phyloP scores from a whole-genome alignment of 2,329 filamentous ascomycete genomes.

The Xylaria sp. region DNA sequence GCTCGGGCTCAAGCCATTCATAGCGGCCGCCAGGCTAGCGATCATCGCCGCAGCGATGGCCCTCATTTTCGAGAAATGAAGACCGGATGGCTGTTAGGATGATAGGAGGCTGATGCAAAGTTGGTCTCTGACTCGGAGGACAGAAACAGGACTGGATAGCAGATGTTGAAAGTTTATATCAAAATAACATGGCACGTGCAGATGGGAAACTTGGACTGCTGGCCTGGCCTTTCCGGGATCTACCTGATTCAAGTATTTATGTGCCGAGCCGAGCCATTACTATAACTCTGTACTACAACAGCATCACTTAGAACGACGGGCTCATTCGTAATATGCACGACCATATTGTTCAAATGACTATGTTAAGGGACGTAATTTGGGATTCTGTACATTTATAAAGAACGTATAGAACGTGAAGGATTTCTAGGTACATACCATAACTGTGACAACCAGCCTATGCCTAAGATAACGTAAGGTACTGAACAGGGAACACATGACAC shows the following conservation, averaged over 20 bases:
- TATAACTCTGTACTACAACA: neutral
- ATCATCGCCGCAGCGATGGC: neutral
- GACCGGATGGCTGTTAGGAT: neutral
- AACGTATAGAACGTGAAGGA: neutral
- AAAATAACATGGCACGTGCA: conserved; percentile 1
- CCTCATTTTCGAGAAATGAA: conserved; percentile 10
- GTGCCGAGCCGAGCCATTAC: neutral
- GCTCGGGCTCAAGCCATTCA: neutral
- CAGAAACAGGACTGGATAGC: neutral
- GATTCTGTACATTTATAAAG: neutral
- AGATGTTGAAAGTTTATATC: neutral
- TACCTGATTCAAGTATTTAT: neutral
- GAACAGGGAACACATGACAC: neutral
- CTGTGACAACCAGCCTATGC: neutral
- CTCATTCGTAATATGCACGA: neutral
- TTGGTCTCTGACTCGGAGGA: neutral
- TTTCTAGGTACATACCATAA: neutral
- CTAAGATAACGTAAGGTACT: neutral
- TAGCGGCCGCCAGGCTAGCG: conserved; percentile 9
- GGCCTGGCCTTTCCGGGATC: neutral
- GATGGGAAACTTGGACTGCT: neutral
- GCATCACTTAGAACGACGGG: too few relatives aligned
- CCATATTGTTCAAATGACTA: neutral
- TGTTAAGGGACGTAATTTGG: neutral
- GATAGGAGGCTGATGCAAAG: neutral